Evolutionary conservation across 2,329 filamentous ascomycete species (phyloP), one percentile per base, ranked within the genome.

Genomic region (Anisogramma anomala): DNA sequence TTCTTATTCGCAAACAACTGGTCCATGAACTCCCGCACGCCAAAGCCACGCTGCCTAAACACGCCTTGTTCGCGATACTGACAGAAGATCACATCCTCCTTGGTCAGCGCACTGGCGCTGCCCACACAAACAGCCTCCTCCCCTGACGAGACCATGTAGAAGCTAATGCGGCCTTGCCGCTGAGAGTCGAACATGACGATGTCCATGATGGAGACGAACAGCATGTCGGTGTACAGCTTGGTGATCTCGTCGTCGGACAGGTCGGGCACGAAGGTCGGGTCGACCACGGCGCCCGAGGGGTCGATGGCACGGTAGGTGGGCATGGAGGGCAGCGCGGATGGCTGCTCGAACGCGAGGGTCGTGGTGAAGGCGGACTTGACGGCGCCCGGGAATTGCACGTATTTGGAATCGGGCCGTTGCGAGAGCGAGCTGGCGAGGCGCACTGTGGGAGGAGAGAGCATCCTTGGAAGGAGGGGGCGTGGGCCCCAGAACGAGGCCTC

Each of bases 121-220:
- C 87, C 91, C 2, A 98, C 81, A 32, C 85, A 84, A 39, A 94
- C 87, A 25, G 89, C 91, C 68, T 98, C 91, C 66, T 95, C 88
- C 43, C 88, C 88, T 0, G 87, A 84, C 27, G 84, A 89, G 55
- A 89, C 89, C 84, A 98, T 96, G 63, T 98, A 98, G 64, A 98
- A 98, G 60, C 82, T 88, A 42, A 94, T 65, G 15, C 86, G 77
- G n/a, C 88, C 88, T 62, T 98, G 91, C 33, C 91, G 73, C 63
- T 98, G 91, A 0, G 91, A 88, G 55, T 98, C 91, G 56, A 94
- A 95, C 88, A 96, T 96, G 58, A 96, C 84, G 41, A 94, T 62
- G 57, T 98, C 91, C 86, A 98, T 91, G 51, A 96, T 83, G 42
- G 82, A 78, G 8, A 80, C 67, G 26, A 68, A 72, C 8, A 82